These are phyloP conservation scores for Beta vulgaris DNA, from an alignment of 148 eudicot genomes.

Conservation along the genomic window DNA sequence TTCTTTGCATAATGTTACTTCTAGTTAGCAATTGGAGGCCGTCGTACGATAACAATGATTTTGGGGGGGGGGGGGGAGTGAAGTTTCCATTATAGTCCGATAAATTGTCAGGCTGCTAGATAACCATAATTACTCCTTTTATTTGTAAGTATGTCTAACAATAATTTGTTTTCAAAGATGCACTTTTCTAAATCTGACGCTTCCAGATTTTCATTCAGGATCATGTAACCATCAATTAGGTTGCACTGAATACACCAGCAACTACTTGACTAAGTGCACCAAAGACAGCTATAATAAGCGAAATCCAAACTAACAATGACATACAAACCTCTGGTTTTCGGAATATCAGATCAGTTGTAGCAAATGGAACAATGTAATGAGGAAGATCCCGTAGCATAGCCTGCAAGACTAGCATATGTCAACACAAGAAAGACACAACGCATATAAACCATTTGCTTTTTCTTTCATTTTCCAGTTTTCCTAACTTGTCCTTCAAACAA, in stretches of 20 bases:
- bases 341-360: slow-evolving; percentile 55
- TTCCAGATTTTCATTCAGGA: background rate
- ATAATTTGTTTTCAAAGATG: background rate
- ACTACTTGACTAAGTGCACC: background rate
- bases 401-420: slow-evolving; percentile 40
- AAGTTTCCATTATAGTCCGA: too few species aligned
- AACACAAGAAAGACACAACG: background rate
- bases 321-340: slow-evolving; percentile 75
- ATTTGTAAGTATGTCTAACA: too few species aligned
- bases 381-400: slow-evolving; percentile 96
- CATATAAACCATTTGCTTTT: background rate
- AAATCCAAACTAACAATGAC: background rate
- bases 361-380: slow-evolving; percentile 81
- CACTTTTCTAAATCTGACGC: background rate
- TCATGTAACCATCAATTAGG: background rate
- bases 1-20: too few species aligned
- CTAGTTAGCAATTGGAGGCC: too few species aligned
- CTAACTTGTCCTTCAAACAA: background rate
- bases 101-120: too few species aligned
- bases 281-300: background rate
- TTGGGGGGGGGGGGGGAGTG: too few species aligned
- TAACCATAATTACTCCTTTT: too few species aligned
- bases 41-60: too few species aligned
- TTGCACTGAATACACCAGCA: background rate
- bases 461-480: background rate